Conservation (phyloP, 495 filamentous ascomycete species). For the Penicillium daleae region DNA sequence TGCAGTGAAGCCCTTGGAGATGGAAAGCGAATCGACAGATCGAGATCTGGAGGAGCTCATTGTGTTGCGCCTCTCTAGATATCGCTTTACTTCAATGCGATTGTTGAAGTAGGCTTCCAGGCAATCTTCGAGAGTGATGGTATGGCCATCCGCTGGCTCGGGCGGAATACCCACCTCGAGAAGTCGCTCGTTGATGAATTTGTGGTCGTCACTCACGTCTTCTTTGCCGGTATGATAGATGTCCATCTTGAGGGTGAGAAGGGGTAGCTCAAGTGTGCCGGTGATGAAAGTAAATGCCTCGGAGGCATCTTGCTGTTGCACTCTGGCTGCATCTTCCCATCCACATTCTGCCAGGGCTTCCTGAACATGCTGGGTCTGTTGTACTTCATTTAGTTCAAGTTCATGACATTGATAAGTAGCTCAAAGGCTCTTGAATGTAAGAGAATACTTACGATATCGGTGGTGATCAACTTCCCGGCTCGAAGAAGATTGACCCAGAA, state of each 20-base stretch:
- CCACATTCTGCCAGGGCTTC: constrained; percentile 83
- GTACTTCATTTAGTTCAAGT: constrained; percentile 33
- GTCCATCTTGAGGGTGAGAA: constrained; percentile 91
- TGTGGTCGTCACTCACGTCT: constrained; percentile 83
- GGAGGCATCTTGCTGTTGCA: constrained; percentile 89
- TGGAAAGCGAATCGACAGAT: constrained; percentile 52
- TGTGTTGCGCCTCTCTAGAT: constrained; percentile 68
- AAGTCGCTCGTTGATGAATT: constrained; percentile 86
- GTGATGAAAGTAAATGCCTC: constrained; percentile 96
- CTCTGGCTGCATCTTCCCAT: constrained; percentile 78
- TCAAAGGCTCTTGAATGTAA: not conserved
- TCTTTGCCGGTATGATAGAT: constrained; percentile 90
- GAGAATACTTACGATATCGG: constrained; percentile 73
- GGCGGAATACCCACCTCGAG: constrained; percentile 87
- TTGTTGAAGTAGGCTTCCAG: constrained; percentile 95
- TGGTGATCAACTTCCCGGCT: constrained; percentile 80
- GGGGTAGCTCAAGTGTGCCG: constrained; percentile 80
- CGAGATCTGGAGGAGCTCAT: constrained; percentile 44
- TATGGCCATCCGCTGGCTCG: constrained; percentile 59
- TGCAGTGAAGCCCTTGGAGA: constrained; percentile 48
- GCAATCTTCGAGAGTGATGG: constrained; percentile 83
- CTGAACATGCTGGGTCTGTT: constrained; percentile 82
- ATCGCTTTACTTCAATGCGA: constrained; percentile 83
- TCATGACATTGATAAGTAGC: not conserved
- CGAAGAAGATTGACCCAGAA: constrained; percentile 93